Evolutionary conservation across 306 rosid genomes (phyloP).

Genomic region (Cicer chorassanicum): DNA sequence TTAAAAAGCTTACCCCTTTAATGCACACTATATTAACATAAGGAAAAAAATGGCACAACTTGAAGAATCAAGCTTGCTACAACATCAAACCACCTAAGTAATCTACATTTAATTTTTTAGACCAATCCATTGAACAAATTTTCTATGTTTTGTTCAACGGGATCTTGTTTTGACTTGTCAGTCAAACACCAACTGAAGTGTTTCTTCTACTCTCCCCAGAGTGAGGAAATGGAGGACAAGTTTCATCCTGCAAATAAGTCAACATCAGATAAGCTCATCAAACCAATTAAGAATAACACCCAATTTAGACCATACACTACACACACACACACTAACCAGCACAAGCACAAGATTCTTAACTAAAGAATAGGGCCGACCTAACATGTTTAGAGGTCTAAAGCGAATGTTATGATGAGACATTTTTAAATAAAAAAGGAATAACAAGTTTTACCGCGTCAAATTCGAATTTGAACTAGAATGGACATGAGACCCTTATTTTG

Average conservation of each 20-base stretch:
- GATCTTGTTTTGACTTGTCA: slow-evolving; percentile 37
- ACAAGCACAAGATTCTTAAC: too few species aligned
- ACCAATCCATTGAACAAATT: slow-evolving; percentile 34
- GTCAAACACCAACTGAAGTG: slow-evolving; percentile 37
- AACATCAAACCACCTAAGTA: slow-evolving; percentile 43
- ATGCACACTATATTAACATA: slow-evolving; percentile 21
- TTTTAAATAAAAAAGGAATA: too few species aligned
- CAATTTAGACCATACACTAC: too few species aligned
- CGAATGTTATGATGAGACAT: too few species aligned
- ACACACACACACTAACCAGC: too few species aligned
- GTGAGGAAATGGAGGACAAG: slow-evolving; percentile 22
- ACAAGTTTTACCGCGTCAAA: too few species aligned
- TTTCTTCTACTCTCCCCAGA: slow-evolving; percentile 44
- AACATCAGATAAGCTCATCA: not conserved
- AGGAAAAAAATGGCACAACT: not conserved
- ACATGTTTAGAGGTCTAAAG: too few species aligned
- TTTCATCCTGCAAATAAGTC: slow-evolving; percentile 48
- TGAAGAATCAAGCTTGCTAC: slow-evolving; percentile 44
- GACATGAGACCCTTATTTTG: too few species aligned
- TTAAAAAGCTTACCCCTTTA: slow-evolving; percentile 12
- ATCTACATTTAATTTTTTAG: slow-evolving; percentile 39
- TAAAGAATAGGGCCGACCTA: too few species aligned
- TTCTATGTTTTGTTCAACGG: not conserved
- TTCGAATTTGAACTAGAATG: too few species aligned
- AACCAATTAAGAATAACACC: not conserved